A percentile compares a stretch with the other conserved stretches of the same genome.
These are phyloP conservation scores for Fagopyrum esculentum DNA, from an alignment of 148 eudicot genomes.

Conservation along the genomic window DNA sequence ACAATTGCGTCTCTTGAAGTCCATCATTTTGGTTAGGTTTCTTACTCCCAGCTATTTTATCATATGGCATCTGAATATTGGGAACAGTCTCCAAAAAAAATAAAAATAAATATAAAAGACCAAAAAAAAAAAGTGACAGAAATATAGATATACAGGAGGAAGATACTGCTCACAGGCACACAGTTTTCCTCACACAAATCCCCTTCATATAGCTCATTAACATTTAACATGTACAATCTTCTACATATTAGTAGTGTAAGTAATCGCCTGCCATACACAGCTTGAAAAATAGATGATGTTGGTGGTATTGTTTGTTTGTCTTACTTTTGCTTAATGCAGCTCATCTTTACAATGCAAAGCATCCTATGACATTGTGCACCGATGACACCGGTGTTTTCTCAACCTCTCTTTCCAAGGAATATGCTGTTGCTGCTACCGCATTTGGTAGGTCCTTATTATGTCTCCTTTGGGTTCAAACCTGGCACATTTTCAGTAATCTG, in stretches of 20 bases:
- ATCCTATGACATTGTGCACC: slow-evolving; percentile 78
- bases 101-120: background rate
- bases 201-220: background rate
- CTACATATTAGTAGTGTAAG: background rate
- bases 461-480: slow-evolving; percentile 1
- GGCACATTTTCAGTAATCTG: background rate
- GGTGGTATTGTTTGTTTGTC: background rate
- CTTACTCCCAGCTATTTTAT: background rate
- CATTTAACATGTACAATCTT: background rate
- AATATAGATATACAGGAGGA: background rate
- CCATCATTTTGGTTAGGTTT: slow-evolving; percentile 86
- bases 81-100: background rate
- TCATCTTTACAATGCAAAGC: slow-evolving; percentile 54
- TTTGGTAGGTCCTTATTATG: slow-evolving; percentile 45
- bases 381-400: slow-evolving; percentile 91
- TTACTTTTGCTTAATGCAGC: slow-evolving; percentile 31
- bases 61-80: background rate
- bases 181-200: background rate
- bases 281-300: background rate
- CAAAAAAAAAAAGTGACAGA: background rate
- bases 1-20: slow-evolving; percentile 67
- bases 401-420: slow-evolving; percentile 71
- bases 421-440: slow-evolving; percentile 56
- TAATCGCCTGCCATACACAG: background rate
- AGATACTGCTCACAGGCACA: background rate